Base-by-base conservation (phyloP, 208 protist genomes). In the Wallacemonas sp. region DNA sequence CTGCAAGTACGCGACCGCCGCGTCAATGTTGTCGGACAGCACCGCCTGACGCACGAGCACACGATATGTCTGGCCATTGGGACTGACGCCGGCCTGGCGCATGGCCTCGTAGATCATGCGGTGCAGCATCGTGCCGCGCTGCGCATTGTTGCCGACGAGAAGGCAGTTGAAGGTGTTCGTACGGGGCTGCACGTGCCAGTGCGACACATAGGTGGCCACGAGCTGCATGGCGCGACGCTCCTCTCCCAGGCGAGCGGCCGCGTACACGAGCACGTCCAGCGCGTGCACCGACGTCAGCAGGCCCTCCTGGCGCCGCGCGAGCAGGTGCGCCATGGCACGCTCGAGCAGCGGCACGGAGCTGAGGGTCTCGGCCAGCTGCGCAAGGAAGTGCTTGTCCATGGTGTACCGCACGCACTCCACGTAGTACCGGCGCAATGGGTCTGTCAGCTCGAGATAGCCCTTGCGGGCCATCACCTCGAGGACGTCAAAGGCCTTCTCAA, bases 41-140 rank as follows among this genome's bases (percentile, higher is more conserved):
- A 93, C 79, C 1, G 87, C 87, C 61, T 96, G 91, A 7, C 87
- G 87, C 23, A 96, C 93, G n/a, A 96, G 72, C 3, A 91, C 59
- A 52, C 86, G 82, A 49, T 90, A 94, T 23, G 87, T 96, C 55
- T 82, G 73, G 16, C 72, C 66, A 59, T 90, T 94, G 7, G 91
- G 87, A 18, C 61, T 65, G 25, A 96, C 79, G 29, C 86, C 87
- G 65, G 70, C 77, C 32, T 70, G 65, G 20, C 69, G 54, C 78
- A 96, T 91, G 11, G 79, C 48, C 2, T 79, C 70, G 61, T 93
- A 93, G 2, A 92, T 65, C 3, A 69, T 64, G 28, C 82, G 75
- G 61, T 89, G 87, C 68, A 89, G 59, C 74, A 86, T 72, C 45
- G 76, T 78, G 54, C 82, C 82, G 42, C 70, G 72, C 25, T 79